Evolutionary conservation across 345 rosid species (phyloP).

Genomic region (Brassica juncea): DNA sequence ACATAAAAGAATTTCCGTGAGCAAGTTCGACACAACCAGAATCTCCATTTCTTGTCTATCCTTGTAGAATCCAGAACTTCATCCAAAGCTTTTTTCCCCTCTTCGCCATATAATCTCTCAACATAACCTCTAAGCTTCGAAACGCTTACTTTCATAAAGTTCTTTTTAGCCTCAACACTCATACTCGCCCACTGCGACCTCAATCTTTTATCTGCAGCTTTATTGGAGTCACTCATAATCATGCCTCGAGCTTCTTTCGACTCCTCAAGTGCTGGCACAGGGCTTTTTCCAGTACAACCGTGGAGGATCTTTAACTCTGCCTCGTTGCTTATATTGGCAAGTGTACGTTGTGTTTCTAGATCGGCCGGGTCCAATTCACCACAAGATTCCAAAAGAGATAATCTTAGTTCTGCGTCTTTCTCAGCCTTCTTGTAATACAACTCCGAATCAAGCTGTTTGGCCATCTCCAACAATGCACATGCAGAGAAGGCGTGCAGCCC

Average conservation of each 20-base stretch:
- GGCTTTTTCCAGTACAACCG: not conserved
- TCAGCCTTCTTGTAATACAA: not conserved
- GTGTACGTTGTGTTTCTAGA: not conserved
- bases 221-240: not conserved
- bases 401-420: not conserved
- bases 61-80: slow-evolving; percentile 20
- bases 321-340: not conserved
- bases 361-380: not conserved
- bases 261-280: not conserved
- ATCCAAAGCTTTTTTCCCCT: slow-evolving; percentile 12
- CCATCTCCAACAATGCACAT: not conserved
- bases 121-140: not conserved
- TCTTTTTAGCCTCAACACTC: slow-evolving; percentile 15
- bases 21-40: slow-evolving; percentile 35
- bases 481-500: not conserved
- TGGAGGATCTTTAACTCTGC: not conserved
- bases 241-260: not conserved
- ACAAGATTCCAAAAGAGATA: not conserved
- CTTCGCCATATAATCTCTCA: not conserved
- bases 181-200: slow-evolving; percentile 18
- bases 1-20: not conserved
- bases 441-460: not conserved
- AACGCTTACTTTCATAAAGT: slow-evolving; percentile 23
- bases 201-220: not conserved
- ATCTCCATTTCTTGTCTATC: slow-evolving; percentile 17